Percentiles rank a stretch among this genome's conserved stretches.
Evolutionary conservation across 2,329 filamentous ascomycete genomes (phyloP).

Genomic region (Diaporthe ampelina): DNA sequence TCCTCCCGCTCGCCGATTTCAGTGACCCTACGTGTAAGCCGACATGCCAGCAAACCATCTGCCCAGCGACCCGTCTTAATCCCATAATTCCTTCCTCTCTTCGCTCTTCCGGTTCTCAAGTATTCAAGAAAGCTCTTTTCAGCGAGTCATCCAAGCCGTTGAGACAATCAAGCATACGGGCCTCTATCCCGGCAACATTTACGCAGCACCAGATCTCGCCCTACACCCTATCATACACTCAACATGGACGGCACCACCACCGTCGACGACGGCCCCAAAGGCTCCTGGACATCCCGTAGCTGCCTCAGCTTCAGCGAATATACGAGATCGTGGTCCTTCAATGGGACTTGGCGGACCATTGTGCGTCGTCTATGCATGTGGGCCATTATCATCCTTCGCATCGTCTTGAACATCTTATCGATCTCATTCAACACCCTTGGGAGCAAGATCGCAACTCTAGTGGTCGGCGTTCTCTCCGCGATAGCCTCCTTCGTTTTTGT

Average conservation of each 20-base stretch:
- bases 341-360: slow-evolving; percentile 8
- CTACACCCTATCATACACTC: not conserved
- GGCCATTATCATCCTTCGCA: slow-evolving; percentile 28
- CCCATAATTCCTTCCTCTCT: not conserved
- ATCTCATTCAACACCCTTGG: slow-evolving; percentile 15
- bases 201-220: no score
- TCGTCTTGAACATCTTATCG: slow-evolving; percentile 21
- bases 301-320: slow-evolving; percentile 27
- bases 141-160: not conserved
- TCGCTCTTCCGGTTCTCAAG: no score
- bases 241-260: slow-evolving; percentile 16
- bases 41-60: not conserved
- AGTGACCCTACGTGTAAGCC: not conserved
- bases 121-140: fast-evolving
- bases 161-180: not conserved
- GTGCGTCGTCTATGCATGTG: slow-evolving; percentile 32
- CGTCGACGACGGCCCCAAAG: not conserved
- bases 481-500: slow-evolving; percentile 30
- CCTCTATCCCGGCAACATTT: no score
- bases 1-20: not conserved
- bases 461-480: slow-evolving; percentile 11
- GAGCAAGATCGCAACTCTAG: slow-evolving; percentile 7
- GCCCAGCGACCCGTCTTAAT: not conserved
- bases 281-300: slow-evolving; percentile 35
- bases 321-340: slow-evolving; percentile 22